Percentiles rank a stretch among this genome's conserved stretches.
Conservation (phyloP, 1,139 yeast species). For the Geotrichum reessii region DNA sequence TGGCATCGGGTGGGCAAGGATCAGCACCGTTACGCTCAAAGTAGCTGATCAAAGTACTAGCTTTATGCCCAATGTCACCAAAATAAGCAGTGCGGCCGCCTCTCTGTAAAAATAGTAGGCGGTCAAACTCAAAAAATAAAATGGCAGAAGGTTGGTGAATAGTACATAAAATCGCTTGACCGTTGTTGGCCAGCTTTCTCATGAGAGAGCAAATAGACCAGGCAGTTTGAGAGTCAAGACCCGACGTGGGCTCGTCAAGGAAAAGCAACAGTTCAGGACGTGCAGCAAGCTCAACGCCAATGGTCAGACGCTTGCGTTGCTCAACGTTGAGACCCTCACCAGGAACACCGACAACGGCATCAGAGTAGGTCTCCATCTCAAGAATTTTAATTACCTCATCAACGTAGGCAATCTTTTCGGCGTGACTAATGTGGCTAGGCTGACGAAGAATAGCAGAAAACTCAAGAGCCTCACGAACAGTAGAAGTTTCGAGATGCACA, state of each 20-base stretch:
- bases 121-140: slow-evolving; percentile 68
- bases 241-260: slow-evolving; percentile 91
- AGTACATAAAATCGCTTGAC: slow-evolving; percentile 79
- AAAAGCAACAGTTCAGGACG: slow-evolving; percentile 76
- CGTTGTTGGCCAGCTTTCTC: slow-evolving; percentile 68
- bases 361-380: slow-evolving; percentile 70
- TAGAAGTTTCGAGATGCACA: slow-evolving; percentile 64
- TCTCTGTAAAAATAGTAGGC: slow-evolving; percentile 60
- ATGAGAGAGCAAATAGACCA: slow-evolving; percentile 77
- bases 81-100: slow-evolving; percentile 80
- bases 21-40: slow-evolving; percentile 64
- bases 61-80: slow-evolving; percentile 69
- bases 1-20: slow-evolving; percentile 61
- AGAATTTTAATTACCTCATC: slow-evolving; percentile 63
- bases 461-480: slow-evolving; percentile 71
- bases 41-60: slow-evolving; percentile 55
- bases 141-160: slow-evolving; percentile 82
- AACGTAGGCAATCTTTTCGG: slow-evolving; percentile 64
- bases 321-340: slow-evolving; percentile 75
- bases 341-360: slow-evolving; percentile 77
- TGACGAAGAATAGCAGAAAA: slow-evolving; percentile 75
- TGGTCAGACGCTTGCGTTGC: slow-evolving; percentile 77
- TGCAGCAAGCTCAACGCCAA: slow-evolving; percentile 84
- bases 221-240: slow-evolving; percentile 87
- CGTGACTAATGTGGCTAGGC: slow-evolving; percentile 47